phyloP scores from a whole-genome alignment of 1,284 basidiomycete species.

The Malassezia sp. region DNA sequence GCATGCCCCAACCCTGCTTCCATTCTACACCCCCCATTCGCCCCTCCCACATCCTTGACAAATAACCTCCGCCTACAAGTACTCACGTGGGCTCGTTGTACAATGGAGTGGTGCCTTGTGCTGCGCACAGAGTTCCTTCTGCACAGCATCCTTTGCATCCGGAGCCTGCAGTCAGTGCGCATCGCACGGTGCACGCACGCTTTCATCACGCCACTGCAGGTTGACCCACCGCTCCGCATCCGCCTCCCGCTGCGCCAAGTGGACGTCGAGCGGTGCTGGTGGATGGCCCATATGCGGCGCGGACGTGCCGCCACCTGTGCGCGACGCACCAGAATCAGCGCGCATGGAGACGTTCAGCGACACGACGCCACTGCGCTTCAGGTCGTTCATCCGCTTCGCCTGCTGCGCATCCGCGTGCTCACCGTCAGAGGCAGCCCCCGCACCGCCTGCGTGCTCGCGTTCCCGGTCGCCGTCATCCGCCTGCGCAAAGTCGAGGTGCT shows the following conservation, averaged over 20 bases:
- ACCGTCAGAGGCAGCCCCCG: slow-evolving; percentile 21
- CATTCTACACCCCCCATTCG: too few relatives aligned
- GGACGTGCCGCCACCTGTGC: slow-evolving; percentile 15
- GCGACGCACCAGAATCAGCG: slow-evolving; percentile 18
- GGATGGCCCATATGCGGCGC: slow-evolving; percentile 26
- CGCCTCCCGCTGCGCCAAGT: slow-evolving; percentile 24
- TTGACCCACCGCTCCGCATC: slow-evolving; percentile 44
- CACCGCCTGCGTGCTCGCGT: slow-evolving; percentile 29
- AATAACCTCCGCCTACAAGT: slow-evolving; percentile 9
- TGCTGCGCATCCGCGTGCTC: slow-evolving; percentile 20
- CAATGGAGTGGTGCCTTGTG: slow-evolving; percentile 6
- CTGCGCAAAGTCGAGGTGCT: slow-evolving; percentile 41
- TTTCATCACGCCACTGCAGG: slow-evolving; percentile 34
- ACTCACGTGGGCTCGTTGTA: not conserved
- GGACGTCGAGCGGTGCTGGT: slow-evolving; percentile 15
- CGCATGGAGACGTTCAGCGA: slow-evolving; percentile 35
- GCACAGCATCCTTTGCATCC: not conserved
- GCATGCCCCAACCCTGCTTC: too few relatives aligned
- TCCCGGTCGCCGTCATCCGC: slow-evolving; percentile 28
- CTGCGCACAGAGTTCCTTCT: not conserved
- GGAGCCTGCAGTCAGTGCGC: not conserved
- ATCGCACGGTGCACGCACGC: slow-evolving; percentile 7
- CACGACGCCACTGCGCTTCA: slow-evolving; percentile 21
- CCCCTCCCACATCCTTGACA: too few relatives aligned
- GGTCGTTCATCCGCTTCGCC: slow-evolving; percentile 19